Evolutionary conservation across 352 stramenopile genomes (phyloP).

Genomic region (Phytophthora sansomeana): DNA sequence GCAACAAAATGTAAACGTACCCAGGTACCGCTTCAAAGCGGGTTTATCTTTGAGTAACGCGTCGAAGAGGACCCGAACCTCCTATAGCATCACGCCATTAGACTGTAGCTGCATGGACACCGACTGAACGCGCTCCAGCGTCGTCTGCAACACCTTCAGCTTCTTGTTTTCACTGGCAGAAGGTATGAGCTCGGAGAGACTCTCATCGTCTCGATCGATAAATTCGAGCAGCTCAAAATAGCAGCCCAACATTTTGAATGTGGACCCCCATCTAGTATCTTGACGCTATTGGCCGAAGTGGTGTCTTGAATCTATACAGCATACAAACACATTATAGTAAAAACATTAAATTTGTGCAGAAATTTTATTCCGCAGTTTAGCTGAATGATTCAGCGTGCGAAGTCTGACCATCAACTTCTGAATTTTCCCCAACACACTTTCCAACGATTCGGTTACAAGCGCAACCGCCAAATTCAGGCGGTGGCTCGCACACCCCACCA

Average conservation of each 20-base stretch:
- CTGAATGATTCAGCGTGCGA: constrained; percentile 10
- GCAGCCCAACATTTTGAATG: constrained; percentile 10
- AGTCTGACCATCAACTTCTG: constrained; percentile 12
- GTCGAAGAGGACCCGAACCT: constrained; percentile 11
- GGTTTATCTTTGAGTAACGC: constrained; percentile 10
- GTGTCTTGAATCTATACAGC: constrained; percentile 9
- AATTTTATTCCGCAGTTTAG: not conserved
- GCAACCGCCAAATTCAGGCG: constrained; percentile 12
- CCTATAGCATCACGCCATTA: not conserved
- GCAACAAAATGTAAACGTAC: not conserved
- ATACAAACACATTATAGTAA: constrained; percentile 1
- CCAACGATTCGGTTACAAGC: not conserved
- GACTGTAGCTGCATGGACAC: constrained; percentile 9
- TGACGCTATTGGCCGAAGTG: not conserved
- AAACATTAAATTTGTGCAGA: not conserved
- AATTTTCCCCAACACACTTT: not conserved
- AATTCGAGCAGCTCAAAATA: constrained; percentile 20
- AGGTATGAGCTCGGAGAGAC: constrained; percentile 9
- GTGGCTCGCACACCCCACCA: constrained; percentile 13
- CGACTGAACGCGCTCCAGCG: not conserved
- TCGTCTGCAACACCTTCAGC: not conserved
- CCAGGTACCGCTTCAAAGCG: constrained; percentile 6
- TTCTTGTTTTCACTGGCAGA: constrained; percentile 10
- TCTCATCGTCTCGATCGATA: constrained; percentile 14
- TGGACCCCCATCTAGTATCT: constrained; percentile 10